Evolutionary conservation across 192 early-diverging fungal species (phyloP).

Genomic region (Coemansia aciculifera): DNA sequence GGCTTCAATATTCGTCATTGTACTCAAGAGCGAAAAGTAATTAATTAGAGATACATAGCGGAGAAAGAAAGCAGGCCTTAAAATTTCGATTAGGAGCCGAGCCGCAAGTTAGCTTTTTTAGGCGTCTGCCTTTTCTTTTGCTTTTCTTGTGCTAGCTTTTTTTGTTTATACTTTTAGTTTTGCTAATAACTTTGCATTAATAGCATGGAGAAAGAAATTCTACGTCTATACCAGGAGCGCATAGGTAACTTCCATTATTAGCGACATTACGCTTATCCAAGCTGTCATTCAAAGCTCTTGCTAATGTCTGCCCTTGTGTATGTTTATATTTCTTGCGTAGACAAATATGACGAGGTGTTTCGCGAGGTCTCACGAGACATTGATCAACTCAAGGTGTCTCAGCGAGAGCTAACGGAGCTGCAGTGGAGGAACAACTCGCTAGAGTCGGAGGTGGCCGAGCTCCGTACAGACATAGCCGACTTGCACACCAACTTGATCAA

Average conservation of each 20-base stretch:
- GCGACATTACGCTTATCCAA: neutral
- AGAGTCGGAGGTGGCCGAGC: slow-evolving; percentile 33
- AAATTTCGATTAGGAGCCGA: neutral
- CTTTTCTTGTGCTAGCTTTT: neutral
- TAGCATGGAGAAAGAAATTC: slow-evolving; percentile 52
- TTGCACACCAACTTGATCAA: slow-evolving; percentile 36
- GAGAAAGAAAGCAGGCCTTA: neutral
- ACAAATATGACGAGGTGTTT: slow-evolving; percentile 54
- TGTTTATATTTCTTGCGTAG: slow-evolving; percentile 16
- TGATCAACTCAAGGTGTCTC: slow-evolving; percentile 44
- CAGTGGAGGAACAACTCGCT: slow-evolving; percentile 49
- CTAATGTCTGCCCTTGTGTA: neutral
- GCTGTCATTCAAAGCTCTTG: neutral
- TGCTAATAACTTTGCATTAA: neutral
- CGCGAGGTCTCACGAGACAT: slow-evolving; percentile 39
- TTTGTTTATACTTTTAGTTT: neutral
- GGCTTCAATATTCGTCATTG: neutral
- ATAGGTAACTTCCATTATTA: slow-evolving; percentile 32
- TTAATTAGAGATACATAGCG: neutral
- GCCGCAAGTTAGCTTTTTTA: neutral
- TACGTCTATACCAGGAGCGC: slow-evolving; percentile 50
- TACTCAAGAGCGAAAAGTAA: neutral
- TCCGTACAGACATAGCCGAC: slow-evolving; percentile 36
- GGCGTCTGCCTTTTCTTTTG: neutral
- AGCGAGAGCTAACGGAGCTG: slow-evolving; percentile 43